A percentile compares a stretch with the other conserved stretches of the same genome.
Evolutionary conservation across 352 stramenopile genomes (phyloP).

Genomic region (Discostella stelligera): DNA sequence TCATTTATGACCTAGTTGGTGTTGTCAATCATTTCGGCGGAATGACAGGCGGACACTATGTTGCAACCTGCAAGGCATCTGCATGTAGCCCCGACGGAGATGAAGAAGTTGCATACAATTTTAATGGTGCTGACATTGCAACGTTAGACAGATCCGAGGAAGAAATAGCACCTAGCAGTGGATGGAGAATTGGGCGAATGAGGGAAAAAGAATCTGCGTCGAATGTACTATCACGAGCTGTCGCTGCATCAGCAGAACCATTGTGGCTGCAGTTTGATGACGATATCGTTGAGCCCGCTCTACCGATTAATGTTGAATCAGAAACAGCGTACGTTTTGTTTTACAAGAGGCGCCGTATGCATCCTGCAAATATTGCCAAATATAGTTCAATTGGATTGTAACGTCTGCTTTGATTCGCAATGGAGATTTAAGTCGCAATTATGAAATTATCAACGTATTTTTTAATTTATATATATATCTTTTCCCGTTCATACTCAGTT

Average conservation of each 20-base stretch:
- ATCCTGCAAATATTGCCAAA: conserved; percentile 75
- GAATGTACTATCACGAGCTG: conserved; percentile 52
- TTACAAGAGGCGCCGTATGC: conserved; percentile 75
- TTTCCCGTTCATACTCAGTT: too few species aligned
- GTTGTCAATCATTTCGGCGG: conserved; percentile 83
- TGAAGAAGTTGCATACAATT: conserved; percentile 81
- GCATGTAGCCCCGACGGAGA: conserved; percentile 79
- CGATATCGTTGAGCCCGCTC: conserved; percentile 79
- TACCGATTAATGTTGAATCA: conserved; percentile 70
- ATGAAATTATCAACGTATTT: too few species aligned
- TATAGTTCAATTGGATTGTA: conserved; percentile 70
- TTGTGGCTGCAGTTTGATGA: conserved; percentile 85
- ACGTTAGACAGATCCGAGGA: conserved; percentile 36
- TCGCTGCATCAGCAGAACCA: conserved; percentile 70
- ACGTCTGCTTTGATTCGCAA: too few species aligned
- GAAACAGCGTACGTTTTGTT: conserved; percentile 84
- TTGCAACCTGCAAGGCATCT: conserved; percentile 78
- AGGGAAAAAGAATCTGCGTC: conserved; percentile 67
- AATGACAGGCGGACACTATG: conserved; percentile 83
- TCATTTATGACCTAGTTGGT: conserved; percentile 80
- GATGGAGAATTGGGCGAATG: conserved; percentile 62
- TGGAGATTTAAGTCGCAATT: neutral
- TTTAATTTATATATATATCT: too few species aligned
- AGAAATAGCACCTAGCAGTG: conserved; percentile 38
- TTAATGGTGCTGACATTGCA: conserved; percentile 57